Evolutionary conservation across 306 rosid species (phyloP).

Genomic region (Dryas alaskensis): DNA sequence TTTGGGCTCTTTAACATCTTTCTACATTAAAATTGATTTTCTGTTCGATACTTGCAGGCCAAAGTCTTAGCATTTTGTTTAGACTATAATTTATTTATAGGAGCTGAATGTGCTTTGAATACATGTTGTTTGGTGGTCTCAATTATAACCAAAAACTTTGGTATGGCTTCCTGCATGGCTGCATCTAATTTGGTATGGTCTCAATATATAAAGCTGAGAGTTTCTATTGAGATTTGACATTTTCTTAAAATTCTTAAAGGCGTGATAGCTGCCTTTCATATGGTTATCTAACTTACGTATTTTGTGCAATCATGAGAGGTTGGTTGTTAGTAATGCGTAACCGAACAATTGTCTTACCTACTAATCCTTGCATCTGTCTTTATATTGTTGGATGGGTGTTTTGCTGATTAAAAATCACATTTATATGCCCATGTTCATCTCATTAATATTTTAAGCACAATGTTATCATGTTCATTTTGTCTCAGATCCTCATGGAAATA

Average conservation of each 20-base stretch:
- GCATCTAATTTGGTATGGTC: too few relatives aligned
- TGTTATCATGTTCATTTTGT: slow-evolving; percentile 7
- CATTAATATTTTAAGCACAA: not conserved
- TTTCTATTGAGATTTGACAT: not conserved
- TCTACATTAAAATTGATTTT: too few relatives aligned
- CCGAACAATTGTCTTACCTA: not conserved
- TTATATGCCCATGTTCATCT: not conserved
- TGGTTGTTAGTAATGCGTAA: not conserved
- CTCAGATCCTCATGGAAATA: slow-evolving; percentile 19
- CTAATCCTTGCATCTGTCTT: not conserved
- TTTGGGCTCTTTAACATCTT: too few relatives aligned
- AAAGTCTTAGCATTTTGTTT: too few relatives aligned
- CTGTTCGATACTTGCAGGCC: too few relatives aligned
- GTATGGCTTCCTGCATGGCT: too few relatives aligned
- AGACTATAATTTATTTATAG: too few relatives aligned
- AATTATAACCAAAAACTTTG: too few relatives aligned
- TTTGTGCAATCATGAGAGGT: not conserved
- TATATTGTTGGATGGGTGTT: not conserved
- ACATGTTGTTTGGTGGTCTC: too few relatives aligned
- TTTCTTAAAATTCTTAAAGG: not conserved
- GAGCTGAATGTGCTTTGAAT: too few relatives aligned
- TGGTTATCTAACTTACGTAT: not conserved
- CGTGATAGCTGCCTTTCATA: not conserved
- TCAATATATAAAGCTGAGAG: not conserved
- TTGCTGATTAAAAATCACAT: not conserved